These are phyloP conservation scores for Tolypocladium tropicale DNA, from an alignment of 2,329 filamentous ascomycete species.

Conservation along the genomic window DNA sequence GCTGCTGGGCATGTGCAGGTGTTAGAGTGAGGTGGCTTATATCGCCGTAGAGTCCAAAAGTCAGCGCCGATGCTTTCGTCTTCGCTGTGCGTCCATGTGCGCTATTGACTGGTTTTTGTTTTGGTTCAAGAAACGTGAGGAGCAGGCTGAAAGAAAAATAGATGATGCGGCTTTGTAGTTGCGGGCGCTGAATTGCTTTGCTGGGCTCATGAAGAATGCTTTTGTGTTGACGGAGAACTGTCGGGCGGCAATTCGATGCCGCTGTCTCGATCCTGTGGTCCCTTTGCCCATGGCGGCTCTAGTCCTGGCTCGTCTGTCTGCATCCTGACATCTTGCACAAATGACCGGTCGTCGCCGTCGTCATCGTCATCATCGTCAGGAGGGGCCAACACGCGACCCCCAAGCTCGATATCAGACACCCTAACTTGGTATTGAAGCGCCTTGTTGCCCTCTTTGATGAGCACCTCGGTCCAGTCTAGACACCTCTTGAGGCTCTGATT, in stretches of 20 bases:
- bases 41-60: not conserved
- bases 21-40: not conserved
- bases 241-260: constrained; percentile 38
- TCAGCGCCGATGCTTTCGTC: not conserved
- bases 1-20: not conserved
- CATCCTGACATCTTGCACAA: constrained; percentile 10
- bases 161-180: not conserved
- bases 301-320: constrained; percentile 10
- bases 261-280: constrained; percentile 39
- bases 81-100: not conserved
- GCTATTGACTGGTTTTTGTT: not conserved
- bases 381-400: constrained; percentile 63
- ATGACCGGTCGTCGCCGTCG: constrained; percentile 16
- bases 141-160: constrained; percentile 3
- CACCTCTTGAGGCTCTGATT: constrained; percentile 90
- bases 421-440: constrained; percentile 76
- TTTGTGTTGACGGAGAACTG: constrained; percentile 7
- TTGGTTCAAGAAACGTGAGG: not conserved
- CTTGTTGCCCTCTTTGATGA: constrained; percentile 81
- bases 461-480: constrained; percentile 76
- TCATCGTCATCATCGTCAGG: constrained; percentile 49
- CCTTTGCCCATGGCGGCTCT: constrained; percentile 24
- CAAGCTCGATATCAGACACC: constrained; percentile 69
- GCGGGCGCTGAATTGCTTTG: not conserved
- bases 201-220: not conserved